Percentiles rank a stretch among this genome's conserved stretches.
Conservation (phyloP, 1,284 basidiomycete species). For the Cutaneotrichosporon sp. region DNA sequence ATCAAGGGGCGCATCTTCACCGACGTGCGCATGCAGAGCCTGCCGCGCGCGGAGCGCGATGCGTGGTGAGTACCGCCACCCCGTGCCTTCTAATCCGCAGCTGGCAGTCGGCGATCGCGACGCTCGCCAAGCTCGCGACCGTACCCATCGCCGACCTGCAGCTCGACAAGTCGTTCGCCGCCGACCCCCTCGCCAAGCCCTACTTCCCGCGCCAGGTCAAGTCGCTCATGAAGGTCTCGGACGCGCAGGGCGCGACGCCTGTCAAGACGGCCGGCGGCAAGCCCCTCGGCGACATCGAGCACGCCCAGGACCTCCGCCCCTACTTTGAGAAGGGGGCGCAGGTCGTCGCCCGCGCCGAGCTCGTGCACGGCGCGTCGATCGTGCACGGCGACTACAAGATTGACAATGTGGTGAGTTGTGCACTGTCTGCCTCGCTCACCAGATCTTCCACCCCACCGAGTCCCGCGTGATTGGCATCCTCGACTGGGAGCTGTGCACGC, state of each 20-base stretch:
- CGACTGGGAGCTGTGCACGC: constrained; percentile 95
- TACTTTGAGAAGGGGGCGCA: constrained; percentile 66
- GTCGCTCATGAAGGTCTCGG: constrained; percentile 72
- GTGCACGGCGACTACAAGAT: constrained; percentile 97
- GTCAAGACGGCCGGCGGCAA: constrained; percentile 39
- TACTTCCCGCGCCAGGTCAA: constrained; percentile 94
- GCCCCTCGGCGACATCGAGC: constrained; percentile 54
- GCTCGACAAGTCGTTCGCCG: constrained; percentile 71
- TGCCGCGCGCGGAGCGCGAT: constrained; percentile 62
- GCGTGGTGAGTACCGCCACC: constrained; percentile 28
- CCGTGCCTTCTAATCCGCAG: constrained; percentile 55
- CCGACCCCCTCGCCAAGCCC: constrained; percentile 59
- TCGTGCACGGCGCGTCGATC: constrained; percentile 61
- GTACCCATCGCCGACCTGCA: constrained; percentile 70
- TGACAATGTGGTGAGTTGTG: constrained; percentile 72
- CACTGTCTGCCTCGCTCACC: not conserved
- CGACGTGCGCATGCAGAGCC: constrained; percentile 72
- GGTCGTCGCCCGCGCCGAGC: constrained; percentile 72
- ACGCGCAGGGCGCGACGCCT: constrained; percentile 69
- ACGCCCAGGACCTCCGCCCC: constrained; percentile 67
- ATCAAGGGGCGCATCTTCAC: constrained; percentile 91
- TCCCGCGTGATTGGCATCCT: constrained; percentile 90
- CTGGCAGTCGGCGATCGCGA: constrained; percentile 73
- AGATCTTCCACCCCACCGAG: constrained; percentile 79
- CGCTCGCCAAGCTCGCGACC: constrained; percentile 72